Evolutionary conservation across 345 rosid genomes (phyloP).

Genomic region (Lepidium aucheri): DNA sequence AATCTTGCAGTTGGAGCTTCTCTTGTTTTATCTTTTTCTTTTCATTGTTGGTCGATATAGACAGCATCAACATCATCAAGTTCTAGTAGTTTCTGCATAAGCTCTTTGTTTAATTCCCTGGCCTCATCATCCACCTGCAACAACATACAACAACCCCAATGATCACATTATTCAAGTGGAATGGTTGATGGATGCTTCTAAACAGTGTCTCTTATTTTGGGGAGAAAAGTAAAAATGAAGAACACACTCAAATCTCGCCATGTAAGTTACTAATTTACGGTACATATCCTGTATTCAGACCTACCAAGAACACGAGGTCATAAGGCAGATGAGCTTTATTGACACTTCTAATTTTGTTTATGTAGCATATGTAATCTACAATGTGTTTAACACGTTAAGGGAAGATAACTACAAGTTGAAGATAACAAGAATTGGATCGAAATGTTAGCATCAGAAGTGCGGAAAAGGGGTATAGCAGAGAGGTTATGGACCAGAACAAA

Average conservation of each 20-base stretch:
- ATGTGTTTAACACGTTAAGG: neutral
- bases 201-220: too few species aligned
- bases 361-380: neutral
- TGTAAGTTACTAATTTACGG: too few species aligned
- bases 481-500: neutral
- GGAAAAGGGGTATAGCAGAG: neutral
- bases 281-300: neutral
- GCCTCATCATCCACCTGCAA: slow-evolving; percentile 89
- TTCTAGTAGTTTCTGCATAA: slow-evolving; percentile 68
- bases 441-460: neutral
- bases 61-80: slow-evolving; percentile 92
- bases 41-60: slow-evolving; percentile 71
- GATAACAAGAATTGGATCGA: neutral
- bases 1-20: neutral
- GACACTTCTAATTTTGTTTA: neutral
- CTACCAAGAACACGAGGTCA: neutral
- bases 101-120: slow-evolving; percentile 81
- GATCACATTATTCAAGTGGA: too few species aligned
- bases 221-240: too few species aligned
- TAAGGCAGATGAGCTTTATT: neutral
- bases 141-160: too few species aligned
- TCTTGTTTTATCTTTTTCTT: neutral
- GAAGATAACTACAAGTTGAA: neutral
- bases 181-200: too few species aligned
- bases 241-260: too few species aligned